Conservation (phyloP, 495 filamentous ascomycete genomes). For the Aspergillus baeticus region DNA sequence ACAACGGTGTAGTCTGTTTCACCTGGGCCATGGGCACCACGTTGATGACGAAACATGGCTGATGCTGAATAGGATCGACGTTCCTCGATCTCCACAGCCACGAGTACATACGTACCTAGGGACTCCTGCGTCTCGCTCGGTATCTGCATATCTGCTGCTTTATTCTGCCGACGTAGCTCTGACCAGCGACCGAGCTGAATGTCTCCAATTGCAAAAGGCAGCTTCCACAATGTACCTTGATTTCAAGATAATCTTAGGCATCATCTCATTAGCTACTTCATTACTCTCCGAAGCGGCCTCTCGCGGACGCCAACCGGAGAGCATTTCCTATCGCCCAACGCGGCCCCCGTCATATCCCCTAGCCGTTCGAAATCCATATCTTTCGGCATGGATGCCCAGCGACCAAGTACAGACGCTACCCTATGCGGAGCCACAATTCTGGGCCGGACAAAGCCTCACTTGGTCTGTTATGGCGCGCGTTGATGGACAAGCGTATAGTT, state of each 20-base stretch:
- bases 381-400: conserved; percentile 29
- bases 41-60: conserved; percentile 8
- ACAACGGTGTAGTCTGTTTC: neutral
- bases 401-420: conserved; percentile 31
- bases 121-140: neutral
- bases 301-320: conserved; percentile 6
- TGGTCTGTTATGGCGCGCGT: conserved; percentile 51
- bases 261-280: conserved; percentile 27
- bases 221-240: conserved; percentile 23
- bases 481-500: conserved; percentile 44
- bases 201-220: neutral
- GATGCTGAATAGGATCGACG: conserved; percentile 8
- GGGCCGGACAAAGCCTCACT: conserved; percentile 45
- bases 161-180: conserved; percentile 52
- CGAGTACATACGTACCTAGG: conserved; percentile 35
- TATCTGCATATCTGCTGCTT: too few relatives aligned
- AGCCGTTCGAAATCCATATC: conserved; percentile 47
- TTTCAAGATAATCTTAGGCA: conserved; percentile 19
- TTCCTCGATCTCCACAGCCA: neutral
- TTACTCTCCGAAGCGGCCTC: conserved; percentile 16
- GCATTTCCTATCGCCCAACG: conserved; percentile 25
- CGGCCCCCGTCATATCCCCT: conserved; percentile 49
- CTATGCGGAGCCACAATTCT: conserved; percentile 47
- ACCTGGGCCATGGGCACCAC: neutral
- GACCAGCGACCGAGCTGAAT: conserved; percentile 18